Base-by-base conservation (phyloP, 2,329 filamentous ascomycete genomes). In the Fusarium sp. region DNA sequence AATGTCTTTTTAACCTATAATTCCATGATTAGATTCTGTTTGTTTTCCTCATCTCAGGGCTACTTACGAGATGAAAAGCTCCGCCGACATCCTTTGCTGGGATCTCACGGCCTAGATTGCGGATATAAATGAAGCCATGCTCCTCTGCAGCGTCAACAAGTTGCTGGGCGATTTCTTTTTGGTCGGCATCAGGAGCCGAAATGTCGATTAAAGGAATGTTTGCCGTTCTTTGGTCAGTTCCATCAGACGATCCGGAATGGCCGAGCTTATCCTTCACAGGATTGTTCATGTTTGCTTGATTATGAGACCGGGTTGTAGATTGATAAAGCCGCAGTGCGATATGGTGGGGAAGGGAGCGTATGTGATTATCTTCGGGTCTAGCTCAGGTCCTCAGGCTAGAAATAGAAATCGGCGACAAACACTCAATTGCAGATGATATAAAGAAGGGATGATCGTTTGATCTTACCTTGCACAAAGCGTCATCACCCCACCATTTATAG, bases 101-200 rank as follows among this genome's bases (percentile, higher is more conserved):
- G 50, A 98, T 93, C 65, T 91, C 89, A 15, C 85, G 84, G 45
- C 90, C 91, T 24, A 89, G 86, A 76, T 93, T 95, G 77, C 90
- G 91, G 75, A 98, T 90, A 78, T 96, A 98, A 66, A 98, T 88
- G 80, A 98, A 98, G 66, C 95, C 95, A 81, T 94, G 91, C 57
- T 91, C 89, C 40, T 90, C 88, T 4, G 94, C 95, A 2, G 95
- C 95, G 66, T 92, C 87, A 44, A 98, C 89, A 44, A 98, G 86
- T 68, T 89, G 87, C 59, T 88, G 88, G 54, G 92, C 91, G 22
- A 89, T 81, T 47, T 83, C 79, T n/a, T 78, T 77, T 63, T 87
- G 82, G 70, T 91, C 84, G 8, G 86, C 83, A 20, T 68, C 58
- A 9, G 64, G 46, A 12, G 59, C 62, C 47, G 86, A 85, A 6